Evolutionary conservation across 164 flowering plant species (phyloP), one percentile per base, ranked within the genome.

Genomic region (Umbellularia californica): DNA sequence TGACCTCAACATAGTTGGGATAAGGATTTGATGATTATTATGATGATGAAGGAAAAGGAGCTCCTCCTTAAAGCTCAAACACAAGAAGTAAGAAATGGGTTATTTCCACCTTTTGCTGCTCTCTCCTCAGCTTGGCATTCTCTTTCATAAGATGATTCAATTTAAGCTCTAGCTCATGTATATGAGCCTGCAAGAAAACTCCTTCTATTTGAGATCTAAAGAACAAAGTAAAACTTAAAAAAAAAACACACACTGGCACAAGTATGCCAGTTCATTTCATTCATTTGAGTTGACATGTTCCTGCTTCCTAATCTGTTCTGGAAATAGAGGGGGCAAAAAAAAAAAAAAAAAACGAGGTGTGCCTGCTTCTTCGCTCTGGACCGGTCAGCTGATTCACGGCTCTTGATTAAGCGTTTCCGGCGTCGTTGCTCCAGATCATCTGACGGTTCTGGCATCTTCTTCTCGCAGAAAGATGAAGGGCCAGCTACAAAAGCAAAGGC

Each of bases 281-380:
- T n/a, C 50, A 64, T n/a, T 33, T 22, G 19, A 33, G 50, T 7
- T 14, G 23, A 60, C 23, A n/a, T 60, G n/a, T 60, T 17, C 63
- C 63, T 17, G 63, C n/a, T 58, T 58, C 58, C 19, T 25, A 72
- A 35, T 72, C 47, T 41, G 47, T 41, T 41, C 10, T 41, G 47
- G 47, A 41, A 41, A 41, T 9, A 41, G 47, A 41, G 47, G 47
- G 28, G 9, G 30, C 33, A 30, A 2, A 28, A 24, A 15, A 47
- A 58, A 63, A 65, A 23, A 41, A 50, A 13, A 3, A 50, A 62
- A n/a, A n/a, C n/a, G 51, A 74, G 60, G 68, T 72, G 6, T 78
- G 69, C 95, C 91, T 90, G 92, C 79, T 84, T 87, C 75, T 90
- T 80, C 28, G 95, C 90, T 74, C 94, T 81, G n/a, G 94, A 90